phyloP scores from a whole-genome alignment of 192 early-diverging fungal species.

The Umbelopsis ramanniana region DNA sequence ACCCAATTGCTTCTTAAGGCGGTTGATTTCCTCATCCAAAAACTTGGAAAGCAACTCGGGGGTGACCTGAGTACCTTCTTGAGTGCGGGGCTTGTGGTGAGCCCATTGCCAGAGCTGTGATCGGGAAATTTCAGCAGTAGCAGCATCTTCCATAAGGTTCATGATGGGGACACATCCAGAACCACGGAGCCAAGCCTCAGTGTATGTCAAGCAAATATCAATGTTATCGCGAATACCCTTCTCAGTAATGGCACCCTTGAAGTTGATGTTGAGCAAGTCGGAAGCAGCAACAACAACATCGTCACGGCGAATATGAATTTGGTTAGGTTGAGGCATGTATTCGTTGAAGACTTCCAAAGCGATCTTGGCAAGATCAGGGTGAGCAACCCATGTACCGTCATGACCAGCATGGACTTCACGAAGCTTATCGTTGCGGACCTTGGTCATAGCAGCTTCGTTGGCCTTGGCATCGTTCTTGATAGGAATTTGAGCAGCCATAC shows the following conservation, averaged over 20 bases:
- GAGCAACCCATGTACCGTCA: conserved; percentile 97
- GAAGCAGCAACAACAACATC: conserved; percentile 84
- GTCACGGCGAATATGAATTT: conserved; percentile 89
- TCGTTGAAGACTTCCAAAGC: conserved; percentile 90
- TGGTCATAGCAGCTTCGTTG: conserved; percentile 89
- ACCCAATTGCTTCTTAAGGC: conserved; percentile 65
- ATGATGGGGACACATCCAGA: conserved; percentile 97
- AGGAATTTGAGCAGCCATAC: conserved; percentile 99
- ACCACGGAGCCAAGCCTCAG: conserved; percentile 95
- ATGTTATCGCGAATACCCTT: conserved; percentile 91
- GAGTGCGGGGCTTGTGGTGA: conserved; percentile 79
- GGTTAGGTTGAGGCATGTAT: conserved; percentile 97
- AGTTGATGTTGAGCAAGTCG: conserved; percentile 83
- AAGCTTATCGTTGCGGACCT: conserved; percentile 94
- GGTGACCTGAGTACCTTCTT: conserved; percentile 82
- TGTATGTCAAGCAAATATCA: conserved; percentile 90
- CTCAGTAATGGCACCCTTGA: conserved; percentile 84
- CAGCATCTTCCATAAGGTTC: conserved; percentile 98
- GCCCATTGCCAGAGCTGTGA: conserved; percentile 99
- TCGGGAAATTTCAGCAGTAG: conserved; percentile 97
- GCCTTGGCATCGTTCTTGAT: conserved; percentile 92
- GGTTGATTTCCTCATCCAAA: conserved; percentile 88
- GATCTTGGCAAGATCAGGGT: conserved; percentile 93
- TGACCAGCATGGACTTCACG: conserved; percentile 96
- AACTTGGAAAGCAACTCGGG: conserved; percentile 74